phyloP scores from a whole-genome alignment of 352 stramenopile genomes.

The Phytopythium aichiense region DNA sequence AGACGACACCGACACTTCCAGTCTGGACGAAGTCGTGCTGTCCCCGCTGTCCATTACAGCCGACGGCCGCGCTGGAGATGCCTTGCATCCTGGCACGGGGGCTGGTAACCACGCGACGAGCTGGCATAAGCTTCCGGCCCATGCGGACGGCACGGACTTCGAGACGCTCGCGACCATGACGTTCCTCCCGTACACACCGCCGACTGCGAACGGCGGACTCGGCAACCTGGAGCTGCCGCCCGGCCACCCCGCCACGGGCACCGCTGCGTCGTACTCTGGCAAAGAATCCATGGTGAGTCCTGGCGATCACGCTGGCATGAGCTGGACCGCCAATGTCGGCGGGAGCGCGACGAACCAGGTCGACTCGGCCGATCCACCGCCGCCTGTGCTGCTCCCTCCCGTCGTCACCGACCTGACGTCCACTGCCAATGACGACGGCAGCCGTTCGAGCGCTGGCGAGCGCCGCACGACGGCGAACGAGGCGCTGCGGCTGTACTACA shows the following conservation, averaged over 20 bases:
- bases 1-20: background rate
- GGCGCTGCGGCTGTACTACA: constrained; percentile 4
- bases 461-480: background rate
- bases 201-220: background rate
- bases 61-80: background rate
- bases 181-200: background rate
- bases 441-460: background rate
- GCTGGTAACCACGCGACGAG: background rate
- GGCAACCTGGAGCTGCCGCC: background rate
- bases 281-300: background rate
- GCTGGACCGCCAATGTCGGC: background rate
- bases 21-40: background rate
- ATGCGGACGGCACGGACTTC: background rate
- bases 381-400: background rate
- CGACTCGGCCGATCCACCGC: background rate
- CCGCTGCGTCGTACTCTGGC: background rate
- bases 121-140: background rate
- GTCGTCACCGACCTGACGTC: constrained; percentile 3
- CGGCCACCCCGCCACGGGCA: background rate
- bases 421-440: background rate
- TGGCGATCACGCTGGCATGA: background rate
- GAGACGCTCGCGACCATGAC: background rate
- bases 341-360: background rate
- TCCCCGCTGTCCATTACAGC: background rate
- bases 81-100: background rate